A percentile compares a stretch with the other conserved stretches of the same genome.
Conservation (phyloP, 768 basidiomycete species). For the Myochromella boudieri region DNA sequence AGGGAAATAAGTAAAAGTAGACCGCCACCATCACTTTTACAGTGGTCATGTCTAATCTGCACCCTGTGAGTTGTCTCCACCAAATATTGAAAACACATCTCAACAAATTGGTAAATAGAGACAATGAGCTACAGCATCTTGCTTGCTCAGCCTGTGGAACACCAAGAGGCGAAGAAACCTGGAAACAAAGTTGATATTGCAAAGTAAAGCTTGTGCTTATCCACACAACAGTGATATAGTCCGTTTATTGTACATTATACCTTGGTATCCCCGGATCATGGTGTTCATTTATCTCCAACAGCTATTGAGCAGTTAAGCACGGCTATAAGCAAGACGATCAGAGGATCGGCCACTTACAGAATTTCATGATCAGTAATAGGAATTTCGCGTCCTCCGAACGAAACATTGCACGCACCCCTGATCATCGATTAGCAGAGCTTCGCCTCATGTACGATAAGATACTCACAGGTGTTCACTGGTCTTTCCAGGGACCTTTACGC, state of each 20-base stretch:
- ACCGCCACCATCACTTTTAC: not conserved
- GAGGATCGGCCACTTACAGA: conserved; percentile 34
- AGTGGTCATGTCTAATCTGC: conserved; percentile 61
- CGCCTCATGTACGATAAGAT: not conserved
- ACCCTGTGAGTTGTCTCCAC: conserved; percentile 52
- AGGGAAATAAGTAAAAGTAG: no score
- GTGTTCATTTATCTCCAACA: conserved; percentile 33
- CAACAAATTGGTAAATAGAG: conserved; percentile 30
- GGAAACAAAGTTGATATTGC: conserved; percentile 2
- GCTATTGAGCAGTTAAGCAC: conserved; percentile 19
- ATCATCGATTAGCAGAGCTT: conserved; percentile 7
- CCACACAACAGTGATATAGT: conserved; percentile 2
- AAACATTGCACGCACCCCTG: conserved; percentile 43
- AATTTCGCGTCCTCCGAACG: conserved; percentile 47
- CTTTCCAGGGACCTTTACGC: conserved; percentile 70
- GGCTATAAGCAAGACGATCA: not conserved
- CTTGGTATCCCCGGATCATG: conserved; percentile 1
- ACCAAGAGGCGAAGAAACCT: conserved; percentile 36
- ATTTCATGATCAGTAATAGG: conserved; percentile 44
- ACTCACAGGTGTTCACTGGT: conserved; percentile 68
- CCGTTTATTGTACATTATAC: conserved; percentile 9
- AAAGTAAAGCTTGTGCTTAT: not conserved
- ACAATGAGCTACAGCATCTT: conserved; percentile 52
- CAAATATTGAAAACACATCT: not conserved
- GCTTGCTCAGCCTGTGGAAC: conserved; percentile 65